Base-by-base conservation (phyloP, 1,284 basidiomycete species). In the Cutaneotrichosporon dermatis region DNA sequence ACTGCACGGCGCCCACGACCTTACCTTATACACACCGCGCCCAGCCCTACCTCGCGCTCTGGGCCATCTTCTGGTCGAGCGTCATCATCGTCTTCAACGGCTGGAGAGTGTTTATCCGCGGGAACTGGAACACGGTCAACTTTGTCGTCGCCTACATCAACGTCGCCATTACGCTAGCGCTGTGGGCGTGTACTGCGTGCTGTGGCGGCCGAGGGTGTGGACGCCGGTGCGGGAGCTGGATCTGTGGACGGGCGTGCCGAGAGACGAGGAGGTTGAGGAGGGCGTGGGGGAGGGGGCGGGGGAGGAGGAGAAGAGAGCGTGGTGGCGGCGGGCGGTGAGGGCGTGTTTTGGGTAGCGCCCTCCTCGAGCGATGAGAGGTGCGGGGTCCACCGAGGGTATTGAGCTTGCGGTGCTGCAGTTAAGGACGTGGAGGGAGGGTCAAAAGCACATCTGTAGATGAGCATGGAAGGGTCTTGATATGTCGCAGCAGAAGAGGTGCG, bases 191-290 rank as follows among this genome's bases (percentile, higher is more conserved):
- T 67, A 53, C 53, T 35, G 33, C n/a, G 3, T 66, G 68, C 83
- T 83, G 71, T 82, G 80, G 67, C 74, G 79, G 34, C 78, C 82
- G 10, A 15, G 25, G 25, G 25, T 25, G n/a, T 73, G 80, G 13
- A 76, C 86, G 41, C 78, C 71, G 49, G 67, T 84, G 4, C 68
- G 80, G 13, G 83, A 91, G 35, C 90, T 94, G 85, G 92, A 94
- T 77, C 90, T 95, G 60, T 79, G 89, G 56, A 86, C 83, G 44
- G 85, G 89, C 75, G 87, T 91, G 53, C 87, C 88, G 67, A 25
- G 25, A 25, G 25, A 25, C 25, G 25, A 25, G 25, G 25, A 25
- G 25, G 25, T 25, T 25, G 25, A 25, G 25, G 25, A 25, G 25
- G 86, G 85, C 1, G 85, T 84, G 3, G 84, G 82, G 79, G 85